Percentiles rank a stretch among this genome's conserved stretches.
Evolutionary conservation across 768 basidiomycete genomes (phyloP).

Genomic region (Phallus indusiatus): DNA sequence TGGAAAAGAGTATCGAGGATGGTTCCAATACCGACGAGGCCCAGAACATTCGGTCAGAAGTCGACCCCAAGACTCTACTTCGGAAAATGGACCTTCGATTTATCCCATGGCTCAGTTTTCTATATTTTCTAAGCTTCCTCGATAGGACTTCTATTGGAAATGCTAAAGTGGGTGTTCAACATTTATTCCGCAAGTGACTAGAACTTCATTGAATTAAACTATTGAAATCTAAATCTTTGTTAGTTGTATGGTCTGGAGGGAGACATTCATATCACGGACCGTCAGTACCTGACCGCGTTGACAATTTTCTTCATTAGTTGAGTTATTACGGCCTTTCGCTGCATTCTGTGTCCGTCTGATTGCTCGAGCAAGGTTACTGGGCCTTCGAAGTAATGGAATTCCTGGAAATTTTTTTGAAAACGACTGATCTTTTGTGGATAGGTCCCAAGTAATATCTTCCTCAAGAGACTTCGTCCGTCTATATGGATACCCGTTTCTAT

Average conservation of each 20-base stretch:
- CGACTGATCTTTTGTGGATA: conserved; percentile 16
- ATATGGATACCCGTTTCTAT: conserved; percentile 47
- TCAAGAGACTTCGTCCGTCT: conserved; percentile 53
- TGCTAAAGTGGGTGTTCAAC: conserved; percentile 41
- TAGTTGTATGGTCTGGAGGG: conserved; percentile 51
- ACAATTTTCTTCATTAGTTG: conserved; percentile 72
- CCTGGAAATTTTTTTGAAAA: neutral
- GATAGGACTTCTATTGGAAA: conserved; percentile 59
- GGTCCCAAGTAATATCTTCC: conserved; percentile 55
- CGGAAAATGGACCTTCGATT: conserved; percentile 57
- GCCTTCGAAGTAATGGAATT: conserved; percentile 45
- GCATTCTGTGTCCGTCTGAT: neutral
- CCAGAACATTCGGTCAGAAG: neutral
- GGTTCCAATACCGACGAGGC: neutral
- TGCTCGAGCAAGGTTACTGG: conserved; percentile 25
- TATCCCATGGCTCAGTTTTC: conserved; percentile 65
- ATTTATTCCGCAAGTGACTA: neutral
- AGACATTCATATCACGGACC: conserved; percentile 51
- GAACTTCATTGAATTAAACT: no score
- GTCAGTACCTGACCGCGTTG: conserved; percentile 57
- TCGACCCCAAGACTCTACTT: conserved; percentile 47
- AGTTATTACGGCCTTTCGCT: neutral
- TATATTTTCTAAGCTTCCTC: conserved; percentile 71
- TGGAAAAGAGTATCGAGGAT: neutral
- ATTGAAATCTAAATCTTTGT: neutral